A percentile compares a stretch with the other conserved stretches of the same genome.
Evolutionary conservation across 1,284 basidiomycete genomes (phyloP).

Genomic region (Sporisorium graminicola): DNA sequence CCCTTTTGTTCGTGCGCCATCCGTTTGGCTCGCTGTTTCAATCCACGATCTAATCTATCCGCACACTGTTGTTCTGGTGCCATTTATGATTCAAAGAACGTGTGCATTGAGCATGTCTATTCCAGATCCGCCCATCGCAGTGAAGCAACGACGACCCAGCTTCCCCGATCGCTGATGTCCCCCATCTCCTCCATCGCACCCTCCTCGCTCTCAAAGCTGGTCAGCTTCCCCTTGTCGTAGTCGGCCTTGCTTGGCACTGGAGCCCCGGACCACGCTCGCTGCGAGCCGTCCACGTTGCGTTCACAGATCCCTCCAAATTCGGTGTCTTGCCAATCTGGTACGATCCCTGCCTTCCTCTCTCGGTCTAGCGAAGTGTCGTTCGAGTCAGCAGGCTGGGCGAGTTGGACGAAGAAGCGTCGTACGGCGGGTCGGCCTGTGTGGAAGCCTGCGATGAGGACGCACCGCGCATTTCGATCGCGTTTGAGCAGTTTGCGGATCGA

Average conservation of each 20-base stretch:
- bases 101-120: conserved; percentile 2
- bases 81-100: too few relatives aligned
- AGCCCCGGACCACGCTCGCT: conserved; percentile 31
- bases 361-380: conserved; percentile 11
- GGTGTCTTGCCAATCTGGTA: conserved; percentile 48
- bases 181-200: conserved; percentile 60
- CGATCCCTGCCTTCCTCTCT: conserved; percentile 25
- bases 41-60: not conserved
- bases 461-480: conserved; percentile 31
- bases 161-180: conserved; percentile 58
- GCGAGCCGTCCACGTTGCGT: conserved; percentile 43
- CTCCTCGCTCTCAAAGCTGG: not conserved
- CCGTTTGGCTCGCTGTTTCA: conserved; percentile 1
- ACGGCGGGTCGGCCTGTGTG: conserved; percentile 65
- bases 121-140: conserved; percentile 50
- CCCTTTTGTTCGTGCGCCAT: not conserved
- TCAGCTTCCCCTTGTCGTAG: conserved; percentile 1
- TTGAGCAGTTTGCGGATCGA: conserved; percentile 56
- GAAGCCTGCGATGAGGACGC: conserved; percentile 61
- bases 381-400: conserved; percentile 14
- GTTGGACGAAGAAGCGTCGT: conserved; percentile 51
- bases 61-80: not conserved
- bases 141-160: conserved; percentile 61
- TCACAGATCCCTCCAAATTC: conserved; percentile 55
- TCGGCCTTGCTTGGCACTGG: conserved; percentile 21